Base-by-base conservation (phyloP, 768 basidiomycete genomes). In the Auricularia auricula-judae region DNA sequence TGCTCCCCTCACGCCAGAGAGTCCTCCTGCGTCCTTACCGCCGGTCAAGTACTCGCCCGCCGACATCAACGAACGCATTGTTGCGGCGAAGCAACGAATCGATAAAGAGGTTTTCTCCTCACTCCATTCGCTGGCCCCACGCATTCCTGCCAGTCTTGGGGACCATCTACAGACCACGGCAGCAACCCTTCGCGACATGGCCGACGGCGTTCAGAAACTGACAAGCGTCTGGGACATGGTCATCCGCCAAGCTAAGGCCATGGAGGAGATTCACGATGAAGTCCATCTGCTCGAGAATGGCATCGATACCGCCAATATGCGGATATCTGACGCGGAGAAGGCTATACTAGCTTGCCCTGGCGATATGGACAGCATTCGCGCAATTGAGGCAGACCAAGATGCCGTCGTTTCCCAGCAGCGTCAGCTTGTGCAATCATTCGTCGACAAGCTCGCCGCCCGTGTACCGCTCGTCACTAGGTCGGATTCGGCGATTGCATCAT, bases 261-360 rank as follows among this genome's bases (percentile, higher is more conserved):
- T 93, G 88, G 67, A 68, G 21, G 71, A 72, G 35, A 76, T 89
- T 65, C 82, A 81, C 21, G 83, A 85, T 43, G 84, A 87, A 62
- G 82, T 81, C 62, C 78, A 87, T 65, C 77, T 74, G 12, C 72
- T 91, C 23, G 81, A 85, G 67, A 73, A 82, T 36, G 82, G 77
- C 35, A 79, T 89, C 60, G 88, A 91, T 68, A 82, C 86, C 65
- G 70, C 83, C 44, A 81, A 80, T 68, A 73, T 81, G 33, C 79
- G 76, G 34, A 78, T 82, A 44, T 78, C 82, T 61, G 65, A 74
- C 12, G 67, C 72, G n/a, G 80, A 79, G 16, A 76, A 81, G 29
- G 77, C 77, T 34, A 71, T 81, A 29, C 72, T 87, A 36, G 70
- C 73, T 12, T 75, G 70, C 11, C 69, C 68, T 29, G 67, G 74